Base-by-base conservation (phyloP, 371 early-diverging fungal genomes). In the Mucor irregularis region DNA sequence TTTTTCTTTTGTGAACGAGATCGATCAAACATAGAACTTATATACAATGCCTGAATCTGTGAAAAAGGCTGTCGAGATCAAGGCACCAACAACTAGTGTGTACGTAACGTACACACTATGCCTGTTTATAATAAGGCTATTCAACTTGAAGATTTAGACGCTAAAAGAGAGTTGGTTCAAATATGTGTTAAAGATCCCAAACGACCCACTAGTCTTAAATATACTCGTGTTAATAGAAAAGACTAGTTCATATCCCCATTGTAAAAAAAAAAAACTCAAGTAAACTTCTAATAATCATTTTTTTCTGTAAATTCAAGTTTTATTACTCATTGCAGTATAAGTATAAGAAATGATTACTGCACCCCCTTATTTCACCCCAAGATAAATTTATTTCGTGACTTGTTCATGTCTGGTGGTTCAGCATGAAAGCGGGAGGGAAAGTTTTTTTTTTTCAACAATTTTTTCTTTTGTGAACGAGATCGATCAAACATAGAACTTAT, bases 111-210 rank as follows among this genome's bases (percentile, higher is more conserved):
- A n/a, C n/a, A n/a, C n/a, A n/a, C n/a, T n/a, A 66, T 67, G 22
- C 61, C 78, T 2, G 60, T 77, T 19, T 81, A 81, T 46, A 80
- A 77, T 52, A 81, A 82, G 58, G 77, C 79, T 24, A 73, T 83
- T 56, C 79, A 81, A 38, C 51, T 84, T 26, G 82, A 81, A 58
- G 72, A 84, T 42, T 64, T 71, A 10, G 74, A 73, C 14, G 66
- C 73, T 0, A 70, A 68, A 16, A 61, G 60, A 17, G 51, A 71
- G 4, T 49, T 86, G 21, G 28, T 78, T 21, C 44, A 61, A 4
- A 61, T 85, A 9, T 82, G 80, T 47, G 26, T 47, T 9, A 57
- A 40, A 53, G 58, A 67, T 13, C 42, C 54, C 9, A 49, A 47
- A 40, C 43, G 53, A 25, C 45, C 39, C 35, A 33, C 30, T 11